Evolutionary conservation across 2,329 filamentous ascomycete genomes (phyloP).

Genomic region (Penicillium verrucosum): DNA sequence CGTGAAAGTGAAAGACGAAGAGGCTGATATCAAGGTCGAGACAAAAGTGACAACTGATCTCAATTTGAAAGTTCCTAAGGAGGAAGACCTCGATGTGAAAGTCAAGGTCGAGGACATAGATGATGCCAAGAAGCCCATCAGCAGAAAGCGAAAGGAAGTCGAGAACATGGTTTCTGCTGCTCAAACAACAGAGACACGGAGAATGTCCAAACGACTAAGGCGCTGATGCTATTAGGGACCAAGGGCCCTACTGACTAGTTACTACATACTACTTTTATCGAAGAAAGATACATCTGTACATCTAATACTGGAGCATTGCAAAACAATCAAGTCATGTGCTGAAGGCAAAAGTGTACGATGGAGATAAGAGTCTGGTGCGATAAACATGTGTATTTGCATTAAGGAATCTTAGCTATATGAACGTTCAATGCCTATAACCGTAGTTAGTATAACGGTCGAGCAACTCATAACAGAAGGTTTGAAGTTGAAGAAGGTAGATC

Average conservation of each 20-base stretch:
- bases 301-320: background rate
- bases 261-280: background rate
- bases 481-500: conserved; percentile 43
- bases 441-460: conserved; percentile 22
- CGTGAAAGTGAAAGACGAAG: conserved; percentile 31
- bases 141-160: conserved; percentile 19
- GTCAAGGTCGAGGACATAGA: conserved; percentile 17
- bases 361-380: background rate
- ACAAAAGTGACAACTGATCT: conserved; percentile 28
- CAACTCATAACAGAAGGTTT: conserved; percentile 6
- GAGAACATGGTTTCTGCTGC: conserved; percentile 22
- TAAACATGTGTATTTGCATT: background rate
- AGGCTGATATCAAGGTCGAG: conserved; percentile 27
- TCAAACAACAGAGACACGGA: conserved; percentile 26
- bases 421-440: conserved; percentile 7
- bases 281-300: background rate
- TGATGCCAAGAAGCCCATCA: conserved; percentile 9
- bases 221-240: background rate
- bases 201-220: conserved; percentile 33
- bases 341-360: background rate
- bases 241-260: background rate
- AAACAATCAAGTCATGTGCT: background rate
- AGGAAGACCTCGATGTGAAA: conserved; percentile 22
- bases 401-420: background rate
- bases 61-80: conserved; percentile 23